Percentiles rank a stretch among this genome's conserved stretches.
Conservation (phyloP, 2,329 filamentous ascomycete species). For the Cylindrodendrum hubeiense region DNA sequence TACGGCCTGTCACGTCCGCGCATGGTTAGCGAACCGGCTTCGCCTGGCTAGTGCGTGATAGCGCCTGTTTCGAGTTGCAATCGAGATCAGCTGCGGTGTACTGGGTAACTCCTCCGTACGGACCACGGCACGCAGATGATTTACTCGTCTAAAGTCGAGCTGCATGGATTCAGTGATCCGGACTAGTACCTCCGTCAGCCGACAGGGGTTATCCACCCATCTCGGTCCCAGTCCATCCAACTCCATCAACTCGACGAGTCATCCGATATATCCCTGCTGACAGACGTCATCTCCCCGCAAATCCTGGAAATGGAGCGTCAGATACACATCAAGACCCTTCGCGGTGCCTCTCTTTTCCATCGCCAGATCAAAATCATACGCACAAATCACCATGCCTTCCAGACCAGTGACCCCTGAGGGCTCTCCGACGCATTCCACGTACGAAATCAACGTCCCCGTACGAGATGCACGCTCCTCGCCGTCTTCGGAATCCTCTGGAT, state of each 20-base stretch:
- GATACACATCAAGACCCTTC: conserved; percentile 33
- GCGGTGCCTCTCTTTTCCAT: conserved; percentile 23
- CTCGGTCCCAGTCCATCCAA: too few species aligned
- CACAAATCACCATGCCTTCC: conserved; percentile 12
- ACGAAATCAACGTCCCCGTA: conserved; percentile 42
- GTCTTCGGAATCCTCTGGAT: not conserved
- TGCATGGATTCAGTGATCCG: not conserved
- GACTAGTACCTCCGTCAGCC: not conserved
- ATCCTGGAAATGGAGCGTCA: conserved; percentile 18
- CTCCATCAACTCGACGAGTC: too few species aligned
- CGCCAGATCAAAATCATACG: conserved; percentile 6
- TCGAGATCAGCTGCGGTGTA: not conserved
- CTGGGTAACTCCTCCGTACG: too few species aligned
- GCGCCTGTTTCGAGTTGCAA: not conserved
- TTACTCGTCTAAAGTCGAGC: too few species aligned
- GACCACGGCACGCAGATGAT: too few species aligned
- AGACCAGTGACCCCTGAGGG: conserved; percentile 29
- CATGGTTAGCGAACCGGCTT: not conserved
- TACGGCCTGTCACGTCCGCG: not conserved
- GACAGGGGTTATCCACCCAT: not conserved
- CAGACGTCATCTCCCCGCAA: conserved; percentile 41
- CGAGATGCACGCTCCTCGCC: conserved; percentile 16
- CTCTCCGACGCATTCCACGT: conserved; percentile 42
- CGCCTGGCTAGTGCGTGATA: not conserved
- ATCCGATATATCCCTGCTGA: too few species aligned